phyloP scores from a whole-genome alignment of 345 rosid genomes.

The Eucalyptus lansdowneana region DNA sequence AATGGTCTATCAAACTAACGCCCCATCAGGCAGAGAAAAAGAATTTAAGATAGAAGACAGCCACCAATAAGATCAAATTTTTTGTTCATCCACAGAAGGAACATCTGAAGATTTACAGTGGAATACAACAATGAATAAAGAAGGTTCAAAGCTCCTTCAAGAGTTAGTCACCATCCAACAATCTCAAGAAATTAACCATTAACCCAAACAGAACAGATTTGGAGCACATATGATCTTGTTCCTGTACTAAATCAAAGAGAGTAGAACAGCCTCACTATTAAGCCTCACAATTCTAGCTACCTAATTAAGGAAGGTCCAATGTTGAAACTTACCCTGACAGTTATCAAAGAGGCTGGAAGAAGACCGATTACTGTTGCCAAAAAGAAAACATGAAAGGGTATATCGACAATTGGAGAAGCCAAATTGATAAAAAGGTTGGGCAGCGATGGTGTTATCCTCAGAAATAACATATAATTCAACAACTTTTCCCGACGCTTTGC shows the following conservation, averaged over 20 bases:
- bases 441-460: conserved; percentile 88
- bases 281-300: background rate
- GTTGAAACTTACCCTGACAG: conserved; percentile 62
- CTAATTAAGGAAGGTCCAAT: background rate
- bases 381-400: conserved; percentile 94
- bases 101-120: background rate
- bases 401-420: conserved; percentile 95
- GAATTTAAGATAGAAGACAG: background rate
- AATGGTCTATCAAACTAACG: too few relatives aligned
- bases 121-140: background rate
- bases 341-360: conserved; percentile 87
- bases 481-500: conserved; percentile 84
- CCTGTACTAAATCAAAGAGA: background rate
- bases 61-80: background rate
- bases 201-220: background rate
- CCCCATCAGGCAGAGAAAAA: too few relatives aligned
- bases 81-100: background rate
- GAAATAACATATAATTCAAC: conserved; percentile 91
- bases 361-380: conserved; percentile 82
- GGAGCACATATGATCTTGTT: background rate
- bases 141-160: background rate
- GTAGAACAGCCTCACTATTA: background rate
- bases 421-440: conserved; percentile 96
- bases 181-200: background rate
- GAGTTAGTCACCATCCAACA: background rate